Evolutionary conservation across 139 green algal species (phyloP), one percentile per base, ranked within the genome.

Genomic region (Closterium sp.): DNA sequence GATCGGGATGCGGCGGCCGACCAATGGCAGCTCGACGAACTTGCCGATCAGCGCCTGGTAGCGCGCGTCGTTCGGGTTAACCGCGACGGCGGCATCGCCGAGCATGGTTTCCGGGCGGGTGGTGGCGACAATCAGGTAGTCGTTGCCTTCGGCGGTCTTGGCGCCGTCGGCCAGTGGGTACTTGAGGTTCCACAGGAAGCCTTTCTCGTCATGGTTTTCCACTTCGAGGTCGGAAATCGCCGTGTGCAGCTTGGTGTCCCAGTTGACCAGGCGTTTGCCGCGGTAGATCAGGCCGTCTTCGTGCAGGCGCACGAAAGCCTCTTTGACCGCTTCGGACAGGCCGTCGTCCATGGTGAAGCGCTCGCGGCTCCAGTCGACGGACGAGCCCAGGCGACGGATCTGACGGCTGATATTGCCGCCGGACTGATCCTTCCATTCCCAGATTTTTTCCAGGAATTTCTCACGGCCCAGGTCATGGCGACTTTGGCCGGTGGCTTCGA

Each of bases 251-350:
- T 89, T 91, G 94, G 96, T 98, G 95, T 96, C 96, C 98, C 97
- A 99, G 96, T 99, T 99, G 81, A 99, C 97, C 55, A 99, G 96
- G 38, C 97, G 96, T 95, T 98, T 98, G 93, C 35, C 97, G 33
- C 90, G 95, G 95, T 99, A 99, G 94, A 99, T 97, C 55, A 97
- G 93, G 10, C 97, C 97, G 3, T 97, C 93, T 30, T 97, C 94
- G 90, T 97, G 93, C 95, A 98, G 96, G 89, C 94, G 92, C 90
- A 97, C 83, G 90, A 97, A 98, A 19, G 95, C 96, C 94, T 97
- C 95, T 88, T 95, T 89, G 6, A 97, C 95, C 4, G 96, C 95
- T 31, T 97, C 93, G 31, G 94, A 96, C 28, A 96, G 95, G 43
- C 97, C 96, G 16, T 96, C 96, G 93, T 99, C 98, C 97, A 99